phyloP scores from a whole-genome alignment of 441 rosid genomes.

The Erysimum cheiri region DNA sequence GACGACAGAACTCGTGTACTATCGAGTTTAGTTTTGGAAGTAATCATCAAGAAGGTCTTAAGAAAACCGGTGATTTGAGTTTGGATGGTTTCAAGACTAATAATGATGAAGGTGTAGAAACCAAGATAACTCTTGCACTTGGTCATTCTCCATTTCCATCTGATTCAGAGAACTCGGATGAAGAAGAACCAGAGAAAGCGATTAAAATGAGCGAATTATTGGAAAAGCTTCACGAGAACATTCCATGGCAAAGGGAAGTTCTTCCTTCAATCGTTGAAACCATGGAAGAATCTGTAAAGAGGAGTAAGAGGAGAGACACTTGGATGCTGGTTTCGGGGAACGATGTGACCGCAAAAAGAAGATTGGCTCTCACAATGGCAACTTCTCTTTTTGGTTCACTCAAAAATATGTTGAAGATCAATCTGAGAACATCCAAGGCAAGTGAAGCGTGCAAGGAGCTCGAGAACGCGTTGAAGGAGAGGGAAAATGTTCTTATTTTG shows the following conservation, averaged over 20 bases:
- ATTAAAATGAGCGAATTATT: slow-evolving; percentile 39
- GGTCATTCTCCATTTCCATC: slow-evolving; percentile 57
- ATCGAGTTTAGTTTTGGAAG: slow-evolving; percentile 65
- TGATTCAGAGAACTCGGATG: slow-evolving; percentile 47
- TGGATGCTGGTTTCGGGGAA: slow-evolving; percentile 79
- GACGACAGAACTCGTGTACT: slow-evolving; percentile 74
- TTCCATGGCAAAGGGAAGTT: slow-evolving; percentile 75
- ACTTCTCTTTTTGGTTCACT: slow-evolving; percentile 62
- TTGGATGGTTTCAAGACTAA: slow-evolving; percentile 65
- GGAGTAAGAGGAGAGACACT: slow-evolving; percentile 42
- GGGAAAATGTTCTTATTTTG: slow-evolving; percentile 56
- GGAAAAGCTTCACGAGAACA: slow-evolving; percentile 60
- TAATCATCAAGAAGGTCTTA: slow-evolving; percentile 40
- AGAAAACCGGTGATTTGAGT: slow-evolving; percentile 52
- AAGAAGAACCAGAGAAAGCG: slow-evolving; percentile 36
- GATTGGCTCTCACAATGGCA: slow-evolving; percentile 74
- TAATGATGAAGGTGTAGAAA: slow-evolving; percentile 57
- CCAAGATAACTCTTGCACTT: slow-evolving; percentile 76
- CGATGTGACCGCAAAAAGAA: slow-evolving; percentile 71
- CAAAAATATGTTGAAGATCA: slow-evolving; percentile 54
- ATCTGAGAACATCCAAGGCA: slow-evolving; percentile 42
- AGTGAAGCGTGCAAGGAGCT: slow-evolving; percentile 48
- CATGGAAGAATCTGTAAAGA: slow-evolving; percentile 47
- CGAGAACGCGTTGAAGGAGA: slow-evolving; percentile 37
- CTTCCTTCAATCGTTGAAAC: slow-evolving; percentile 61